phyloP scores from a whole-genome alignment of 1,284 basidiomycete genomes.

The Naganishia sp. region DNA sequence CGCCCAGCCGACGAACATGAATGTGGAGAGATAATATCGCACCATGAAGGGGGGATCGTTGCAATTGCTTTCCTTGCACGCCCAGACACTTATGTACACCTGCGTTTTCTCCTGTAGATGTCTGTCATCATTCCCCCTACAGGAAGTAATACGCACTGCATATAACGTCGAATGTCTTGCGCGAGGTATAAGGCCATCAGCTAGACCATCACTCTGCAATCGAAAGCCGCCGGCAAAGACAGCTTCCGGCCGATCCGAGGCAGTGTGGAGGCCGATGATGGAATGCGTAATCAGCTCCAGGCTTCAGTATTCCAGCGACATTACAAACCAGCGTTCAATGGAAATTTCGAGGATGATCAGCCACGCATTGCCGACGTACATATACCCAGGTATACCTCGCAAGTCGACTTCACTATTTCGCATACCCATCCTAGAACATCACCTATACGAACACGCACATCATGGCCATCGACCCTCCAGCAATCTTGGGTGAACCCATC shows the following conservation, averaged over 20 bases:
- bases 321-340: too few species aligned
- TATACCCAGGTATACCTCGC: background rate
- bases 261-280: background rate
- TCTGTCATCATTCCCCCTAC: too few species aligned
- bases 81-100: too few species aligned
- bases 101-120: too few species aligned
- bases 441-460: background rate
- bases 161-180: too few species aligned
- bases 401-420: background rate
- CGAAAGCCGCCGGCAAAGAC: background rate
- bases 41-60: too few species aligned
- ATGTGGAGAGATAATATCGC: too few species aligned
- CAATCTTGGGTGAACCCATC: conserved; percentile 38
- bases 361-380: too few species aligned
- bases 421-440: background rate
- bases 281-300: conserved; percentile 1
- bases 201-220: background rate
- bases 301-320: background rate
- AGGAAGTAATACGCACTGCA: too few species aligned
- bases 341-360: background rate
- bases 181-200: too few species aligned
- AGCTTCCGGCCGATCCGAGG: background rate
- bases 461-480: conserved; percentile 23
- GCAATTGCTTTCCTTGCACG: too few species aligned
- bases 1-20: too few species aligned